phyloP scores from a whole-genome alignment of 2,329 filamentous ascomycete genomes.

The Fusarium tricinctum region DNA sequence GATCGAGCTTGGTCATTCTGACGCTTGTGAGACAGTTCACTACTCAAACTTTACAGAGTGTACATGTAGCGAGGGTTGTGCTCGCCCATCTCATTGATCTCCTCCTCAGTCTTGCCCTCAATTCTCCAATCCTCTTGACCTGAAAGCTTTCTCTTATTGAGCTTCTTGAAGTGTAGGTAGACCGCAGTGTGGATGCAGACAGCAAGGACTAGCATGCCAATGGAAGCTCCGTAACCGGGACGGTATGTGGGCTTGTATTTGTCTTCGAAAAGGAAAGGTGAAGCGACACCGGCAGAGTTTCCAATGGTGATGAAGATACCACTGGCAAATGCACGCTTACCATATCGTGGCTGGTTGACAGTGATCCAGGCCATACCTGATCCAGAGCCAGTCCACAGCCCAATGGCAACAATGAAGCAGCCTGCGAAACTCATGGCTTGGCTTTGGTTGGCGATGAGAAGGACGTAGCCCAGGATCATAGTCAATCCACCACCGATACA shows the following conservation, averaged over 20 bases:
- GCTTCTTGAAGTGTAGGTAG: constrained; percentile 50
- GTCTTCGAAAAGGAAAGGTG: constrained; percentile 68
- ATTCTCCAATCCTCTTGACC: constrained; percentile 58
- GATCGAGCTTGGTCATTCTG: background rate
- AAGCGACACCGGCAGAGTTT: constrained; percentile 73
- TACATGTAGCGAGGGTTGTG: constrained; percentile 52
- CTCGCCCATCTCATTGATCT: constrained; percentile 61
- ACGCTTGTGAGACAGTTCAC: background rate
- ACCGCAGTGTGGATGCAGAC: constrained; percentile 49
- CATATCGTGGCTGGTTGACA: constrained; percentile 73
- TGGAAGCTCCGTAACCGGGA: constrained; percentile 65
- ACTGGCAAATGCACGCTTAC: constrained; percentile 73
- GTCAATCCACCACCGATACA: constrained; percentile 63
- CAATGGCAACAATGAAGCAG: constrained; percentile 72
- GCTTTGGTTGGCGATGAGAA: constrained; percentile 68
- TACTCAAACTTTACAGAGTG: constrained; percentile 12
- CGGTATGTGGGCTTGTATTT: constrained; percentile 61
- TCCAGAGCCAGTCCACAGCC: constrained; percentile 62
- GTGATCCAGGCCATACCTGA: constrained; percentile 60
- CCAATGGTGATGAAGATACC: constrained; percentile 73
- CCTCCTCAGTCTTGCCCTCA: constrained; percentile 58
- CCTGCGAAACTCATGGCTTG: constrained; percentile 72
- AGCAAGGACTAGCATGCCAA: constrained; percentile 61
- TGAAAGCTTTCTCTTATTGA: constrained; percentile 55
- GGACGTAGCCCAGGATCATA: constrained; percentile 70